Conservation (phyloP, 106 monocot species). For the Platanthera zijinensis region DNA sequence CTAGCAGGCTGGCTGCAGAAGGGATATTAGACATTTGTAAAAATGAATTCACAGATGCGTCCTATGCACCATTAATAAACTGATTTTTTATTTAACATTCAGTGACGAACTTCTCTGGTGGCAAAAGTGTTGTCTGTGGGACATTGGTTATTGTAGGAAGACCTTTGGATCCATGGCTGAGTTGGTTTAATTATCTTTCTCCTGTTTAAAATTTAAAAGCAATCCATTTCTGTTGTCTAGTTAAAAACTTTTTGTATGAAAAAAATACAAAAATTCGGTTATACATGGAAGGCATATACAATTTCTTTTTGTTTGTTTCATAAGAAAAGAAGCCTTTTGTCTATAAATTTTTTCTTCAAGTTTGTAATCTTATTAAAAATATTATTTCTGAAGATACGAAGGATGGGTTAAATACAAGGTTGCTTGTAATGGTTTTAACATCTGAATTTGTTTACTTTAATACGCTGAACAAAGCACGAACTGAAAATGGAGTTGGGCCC, state of each 20-base stretch:
- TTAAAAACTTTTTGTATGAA: background rate
- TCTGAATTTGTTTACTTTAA: background rate
- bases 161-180: too few relatives aligned
- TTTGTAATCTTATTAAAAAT: background rate
- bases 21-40: background rate
- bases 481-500: background rate
- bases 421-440: background rate
- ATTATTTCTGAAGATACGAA: background rate
- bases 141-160: background rate
- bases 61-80: background rate
- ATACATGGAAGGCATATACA: background rate
- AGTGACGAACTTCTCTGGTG: background rate
- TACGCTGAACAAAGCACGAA: background rate
- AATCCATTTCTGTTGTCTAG: background rate
- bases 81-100: background rate
- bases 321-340: background rate
- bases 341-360: background rate
- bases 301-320: background rate
- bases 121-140: background rate
- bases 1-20: background rate
- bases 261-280: background rate
- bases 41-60: background rate
- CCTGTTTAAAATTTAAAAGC: background rate
- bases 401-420: background rate
- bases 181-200: background rate